phyloP scores from a whole-genome alignment of 139 green algal species.

The Pycnococcus provasolii region DNA sequence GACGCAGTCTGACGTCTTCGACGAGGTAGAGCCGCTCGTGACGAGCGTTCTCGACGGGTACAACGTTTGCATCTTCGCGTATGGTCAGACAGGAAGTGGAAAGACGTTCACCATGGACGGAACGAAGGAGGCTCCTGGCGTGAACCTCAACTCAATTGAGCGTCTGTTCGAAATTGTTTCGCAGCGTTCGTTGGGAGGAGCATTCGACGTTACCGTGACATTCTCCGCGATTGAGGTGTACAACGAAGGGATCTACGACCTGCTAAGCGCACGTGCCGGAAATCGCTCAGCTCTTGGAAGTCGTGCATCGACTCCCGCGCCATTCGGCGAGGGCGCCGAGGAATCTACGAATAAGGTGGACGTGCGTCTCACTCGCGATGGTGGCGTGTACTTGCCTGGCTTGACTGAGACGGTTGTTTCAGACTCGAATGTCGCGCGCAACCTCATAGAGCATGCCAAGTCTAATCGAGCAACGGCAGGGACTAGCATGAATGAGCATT shows the following conservation, averaged over 20 bases:
- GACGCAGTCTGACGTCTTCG: constrained; percentile 40
- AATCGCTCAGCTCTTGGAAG: constrained; percentile 26
- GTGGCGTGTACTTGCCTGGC: constrained; percentile 24
- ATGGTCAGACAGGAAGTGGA: constrained; percentile 24
- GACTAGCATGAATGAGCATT: constrained; percentile 36
- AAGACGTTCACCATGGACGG: constrained; percentile 30
- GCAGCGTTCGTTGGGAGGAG: background rate
- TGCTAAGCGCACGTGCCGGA: constrained; percentile 22
- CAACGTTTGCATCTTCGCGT: constrained; percentile 29
- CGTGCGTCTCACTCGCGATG: constrained; percentile 14
- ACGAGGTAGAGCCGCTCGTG: constrained; percentile 21
- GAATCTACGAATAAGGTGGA: constrained; percentile 60
- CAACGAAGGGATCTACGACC: constrained; percentile 34
- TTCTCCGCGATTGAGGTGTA: constrained; percentile 39
- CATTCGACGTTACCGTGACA: constrained; percentile 24
- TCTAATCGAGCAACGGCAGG: background rate
- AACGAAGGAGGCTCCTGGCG: constrained; percentile 11
- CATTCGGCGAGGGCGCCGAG: background rate
- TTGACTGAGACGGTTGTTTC: constrained; percentile 22
- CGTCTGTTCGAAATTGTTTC: constrained; percentile 27
- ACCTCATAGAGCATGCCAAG: constrained; percentile 16
- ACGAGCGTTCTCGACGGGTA: constrained; percentile 24
- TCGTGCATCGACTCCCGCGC: background rate
- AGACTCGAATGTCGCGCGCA: constrained; percentile 37
- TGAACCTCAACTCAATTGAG: constrained; percentile 31